Conservation (phyloP, 2,329 filamentous ascomycete species). For the Juglanconis sp. region DNA sequence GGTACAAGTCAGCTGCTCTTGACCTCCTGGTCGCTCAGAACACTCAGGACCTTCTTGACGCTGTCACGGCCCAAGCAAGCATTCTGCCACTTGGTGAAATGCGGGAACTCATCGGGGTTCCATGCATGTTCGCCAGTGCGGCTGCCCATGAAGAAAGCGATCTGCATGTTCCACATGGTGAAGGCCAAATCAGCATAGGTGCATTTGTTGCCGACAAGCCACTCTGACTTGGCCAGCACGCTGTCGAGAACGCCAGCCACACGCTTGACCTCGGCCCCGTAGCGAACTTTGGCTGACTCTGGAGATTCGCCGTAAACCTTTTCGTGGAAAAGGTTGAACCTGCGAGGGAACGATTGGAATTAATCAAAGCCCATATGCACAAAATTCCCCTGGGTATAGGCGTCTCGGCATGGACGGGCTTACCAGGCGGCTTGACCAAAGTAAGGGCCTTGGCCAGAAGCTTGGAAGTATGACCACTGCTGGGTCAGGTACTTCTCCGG, state of each 20-base stretch:
- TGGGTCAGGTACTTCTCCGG: slow-evolving; percentile 33
- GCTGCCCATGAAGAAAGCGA: slow-evolving; percentile 7
- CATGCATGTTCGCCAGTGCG: slow-evolving; percentile 7
- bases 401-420: slow-evolving; percentile 35
- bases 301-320: neutral
- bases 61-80: slow-evolving; percentile 5
- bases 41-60: slow-evolving; percentile 5
- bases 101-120: slow-evolving; percentile 3
- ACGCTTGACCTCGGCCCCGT: slow-evolving; percentile 6
- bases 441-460: slow-evolving; percentile 40
- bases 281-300: slow-evolving; percentile 19
- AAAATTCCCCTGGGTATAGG: no score
- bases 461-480: slow-evolving; percentile 39
- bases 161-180: slow-evolving; percentile 6
- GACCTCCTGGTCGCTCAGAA: slow-evolving; percentile 3
- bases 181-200: slow-evolving; percentile 15
- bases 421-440: slow-evolving; percentile 39
- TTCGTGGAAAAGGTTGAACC: slow-evolving; percentile 7
- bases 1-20: neutral
- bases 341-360: neutral
- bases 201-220: neutral
- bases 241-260: neutral
- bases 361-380: neutral
- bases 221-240: neutral
- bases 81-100: slow-evolving; percentile 6